Evolutionary conservation across 2,329 filamentous ascomycete species (phyloP), one percentile per base, ranked within the genome.

Genomic region (Sordariomycetes sp.): DNA sequence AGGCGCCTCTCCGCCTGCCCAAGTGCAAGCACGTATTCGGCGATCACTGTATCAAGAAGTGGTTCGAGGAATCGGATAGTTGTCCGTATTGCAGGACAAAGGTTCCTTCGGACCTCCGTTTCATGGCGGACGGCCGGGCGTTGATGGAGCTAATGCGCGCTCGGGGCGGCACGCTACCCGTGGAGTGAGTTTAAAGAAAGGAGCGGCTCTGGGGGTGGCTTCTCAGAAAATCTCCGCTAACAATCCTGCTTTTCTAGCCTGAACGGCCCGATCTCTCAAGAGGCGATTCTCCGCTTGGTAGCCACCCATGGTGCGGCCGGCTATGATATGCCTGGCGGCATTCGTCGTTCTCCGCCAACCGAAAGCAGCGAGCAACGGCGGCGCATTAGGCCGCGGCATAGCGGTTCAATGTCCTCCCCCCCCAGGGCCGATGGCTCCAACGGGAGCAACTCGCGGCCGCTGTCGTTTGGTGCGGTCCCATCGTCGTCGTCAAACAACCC

Each of bases 81-180:
- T 86, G 82, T 61, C 82, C 82, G 0, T 85, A 85, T 63, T 86
- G 82, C 65, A 77, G 82, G 28, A 76, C 81, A 60, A 82, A 82
- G 62, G 70, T 86, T 25, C 78, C 74, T 2, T 78, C 79, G 1
- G 77, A 82, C 59, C 63, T 65, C 24, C 32, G 54, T 35, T 52
- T 58, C 10, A 36, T 39, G 24, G 39, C 56, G 15, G 54, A 55
- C 45, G 51, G 45, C 22, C 25, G 56, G 15, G 56, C 56, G 17
- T 28, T 58, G 22, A 50, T 58, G 52, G 53, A 58, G 28, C 45
- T 54, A 17, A 32, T 58, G 50, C 56, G 56, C 22, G n/a, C 45
- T 20, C 20, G 45, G 20, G 22, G 45, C n/a, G n/a, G 20, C n/a
- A 10, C 42, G 42, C 42, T 20, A 17, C 45, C 45, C 20, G 2